A percentile compares a stretch with the other conserved stretches of the same genome.
Evolutionary conservation across 164 flowering plant species (phyloP).

Genomic region (Chimonanthus praecox): DNA sequence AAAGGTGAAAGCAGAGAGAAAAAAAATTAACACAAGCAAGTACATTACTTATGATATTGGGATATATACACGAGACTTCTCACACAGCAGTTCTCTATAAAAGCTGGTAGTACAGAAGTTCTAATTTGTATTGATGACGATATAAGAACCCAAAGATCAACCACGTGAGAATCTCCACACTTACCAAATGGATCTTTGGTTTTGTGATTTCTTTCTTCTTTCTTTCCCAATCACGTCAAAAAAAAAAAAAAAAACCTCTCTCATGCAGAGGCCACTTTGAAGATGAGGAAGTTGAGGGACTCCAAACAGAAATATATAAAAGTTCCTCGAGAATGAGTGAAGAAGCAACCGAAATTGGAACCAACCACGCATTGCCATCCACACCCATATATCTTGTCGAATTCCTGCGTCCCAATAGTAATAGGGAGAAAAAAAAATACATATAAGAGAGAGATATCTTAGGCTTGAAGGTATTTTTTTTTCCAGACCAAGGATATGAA

Average conservation of each 20-base stretch:
- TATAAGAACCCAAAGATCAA: constrained; percentile 3
- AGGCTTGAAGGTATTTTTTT: background rate
- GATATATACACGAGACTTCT: background rate
- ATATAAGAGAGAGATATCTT: background rate
- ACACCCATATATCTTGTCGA: constrained; percentile 60
- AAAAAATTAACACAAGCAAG: background rate
- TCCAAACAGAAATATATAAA: constrained; percentile 77
- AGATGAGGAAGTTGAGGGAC: constrained; percentile 78
- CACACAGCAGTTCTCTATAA: background rate
- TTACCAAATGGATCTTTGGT: background rate
- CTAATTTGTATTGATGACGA: background rate
- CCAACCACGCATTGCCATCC: constrained; percentile 97
- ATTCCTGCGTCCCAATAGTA: constrained; percentile 38
- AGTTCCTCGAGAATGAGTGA: constrained; percentile 73
- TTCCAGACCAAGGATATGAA: no score
- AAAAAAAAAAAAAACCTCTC: background rate
- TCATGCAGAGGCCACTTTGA: constrained; percentile 54
- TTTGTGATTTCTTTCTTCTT: background rate
- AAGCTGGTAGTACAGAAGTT: no score
- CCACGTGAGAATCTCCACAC: background rate
- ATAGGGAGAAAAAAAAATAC: background rate
- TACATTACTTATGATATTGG: no score
- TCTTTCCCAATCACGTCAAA: background rate
- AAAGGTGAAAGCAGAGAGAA: no score
- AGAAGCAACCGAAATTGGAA: constrained; percentile 78